Evolutionary conservation across 371 early-diverging fungal species (phyloP), one percentile per base, ranked within the genome.

Genomic region (Actinomortierella ambigua): DNA sequence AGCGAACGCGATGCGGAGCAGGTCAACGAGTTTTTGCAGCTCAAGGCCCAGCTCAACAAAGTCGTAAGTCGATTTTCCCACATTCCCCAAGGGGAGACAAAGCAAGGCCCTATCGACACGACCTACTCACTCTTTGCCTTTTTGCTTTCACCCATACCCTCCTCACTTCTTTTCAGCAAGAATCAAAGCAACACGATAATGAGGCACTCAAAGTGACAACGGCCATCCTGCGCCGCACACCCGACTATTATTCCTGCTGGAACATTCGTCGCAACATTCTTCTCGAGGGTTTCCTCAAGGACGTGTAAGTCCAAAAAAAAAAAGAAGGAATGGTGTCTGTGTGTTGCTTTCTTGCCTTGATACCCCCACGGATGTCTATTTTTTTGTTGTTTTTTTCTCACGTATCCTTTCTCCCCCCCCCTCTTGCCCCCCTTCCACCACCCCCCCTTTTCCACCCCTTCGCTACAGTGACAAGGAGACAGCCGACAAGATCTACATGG

Each of bases 191-290:
- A 55, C 77, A 76, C 55, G 81, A 77, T 29, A 57, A 63, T 2
- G 88, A 88, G 0, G 80, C 93, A 0, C 77, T 95, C 7, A 65
- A 62, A 1, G 53, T 85, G 11, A 96, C 94, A 3, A 88, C 90
- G 15, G 68, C 76, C 15, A 79, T 96, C n/a, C 77, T 97, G 1
- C 77, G 81, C 26, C 68, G 80, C 59, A 95, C 94, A 79, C 93
- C 95, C 4, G 98, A 97, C 64, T 88, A 84, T 57, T 95, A 98
- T 69, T 90, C 95, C 0, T 81, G 90, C 42, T 97, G 97, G 97
- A 96, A 96, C 70, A 86, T 83, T 64, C 88, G 97, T 8, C 87
- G 97, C 39, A 69, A 78, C 13, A 80, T 91, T 7, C 65, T 94
- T 8, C 42, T 82, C 29, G 60, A 80, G 26, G 78, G 79, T 6